phyloP scores from a whole-genome alignment of 148 eudicot species.

The Dysphania ambrosioides region DNA sequence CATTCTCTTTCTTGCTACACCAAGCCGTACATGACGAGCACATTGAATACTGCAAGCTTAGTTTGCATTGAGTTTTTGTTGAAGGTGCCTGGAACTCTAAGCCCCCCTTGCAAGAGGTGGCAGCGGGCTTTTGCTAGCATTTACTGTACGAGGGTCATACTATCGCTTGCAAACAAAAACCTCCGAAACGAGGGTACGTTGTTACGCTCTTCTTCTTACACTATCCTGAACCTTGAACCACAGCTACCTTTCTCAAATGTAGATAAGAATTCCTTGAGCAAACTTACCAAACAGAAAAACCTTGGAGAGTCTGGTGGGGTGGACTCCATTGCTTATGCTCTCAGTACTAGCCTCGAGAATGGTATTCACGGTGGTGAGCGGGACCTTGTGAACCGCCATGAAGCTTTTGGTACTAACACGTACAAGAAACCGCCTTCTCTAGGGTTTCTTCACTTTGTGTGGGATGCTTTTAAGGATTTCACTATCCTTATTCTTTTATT shows the following conservation, averaged over 20 bases:
- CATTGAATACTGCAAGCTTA: slow-evolving; percentile 2
- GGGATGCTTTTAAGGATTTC: slow-evolving; percentile 30
- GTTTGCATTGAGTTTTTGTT: slow-evolving; percentile 26
- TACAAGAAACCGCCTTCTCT: slow-evolving; percentile 30
- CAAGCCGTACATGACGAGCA: slow-evolving; percentile 10
- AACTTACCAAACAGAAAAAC: slow-evolving; percentile 30
- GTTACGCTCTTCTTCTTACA: slow-evolving; percentile 18
- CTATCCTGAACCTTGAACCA: slow-evolving; percentile 21
- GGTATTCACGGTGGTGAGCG: slow-evolving; percentile 23
- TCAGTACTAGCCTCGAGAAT: slow-evolving; percentile 17
- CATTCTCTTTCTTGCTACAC: too few relatives aligned
- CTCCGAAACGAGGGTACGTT: background rate
- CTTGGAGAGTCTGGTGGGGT: slow-evolving; percentile 23
- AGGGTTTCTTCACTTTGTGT: slow-evolving; percentile 26
- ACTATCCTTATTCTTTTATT: slow-evolving; percentile 28
- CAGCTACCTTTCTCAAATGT: slow-evolving; percentile 17
- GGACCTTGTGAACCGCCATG: slow-evolving; percentile 18
- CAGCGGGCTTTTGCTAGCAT: slow-evolving; percentile 32
- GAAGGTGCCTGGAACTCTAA: slow-evolving; percentile 17
- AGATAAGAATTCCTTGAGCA: slow-evolving; percentile 15
- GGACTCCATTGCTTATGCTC: slow-evolving; percentile 16
- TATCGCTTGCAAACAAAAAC: background rate
- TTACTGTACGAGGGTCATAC: slow-evolving; percentile 30
- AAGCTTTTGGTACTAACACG: slow-evolving; percentile 29
- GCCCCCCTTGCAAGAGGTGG: slow-evolving; percentile 30